Conservation (phyloP, 2,329 filamentous ascomycete genomes). For the Neoarthrinium moseri region DNA sequence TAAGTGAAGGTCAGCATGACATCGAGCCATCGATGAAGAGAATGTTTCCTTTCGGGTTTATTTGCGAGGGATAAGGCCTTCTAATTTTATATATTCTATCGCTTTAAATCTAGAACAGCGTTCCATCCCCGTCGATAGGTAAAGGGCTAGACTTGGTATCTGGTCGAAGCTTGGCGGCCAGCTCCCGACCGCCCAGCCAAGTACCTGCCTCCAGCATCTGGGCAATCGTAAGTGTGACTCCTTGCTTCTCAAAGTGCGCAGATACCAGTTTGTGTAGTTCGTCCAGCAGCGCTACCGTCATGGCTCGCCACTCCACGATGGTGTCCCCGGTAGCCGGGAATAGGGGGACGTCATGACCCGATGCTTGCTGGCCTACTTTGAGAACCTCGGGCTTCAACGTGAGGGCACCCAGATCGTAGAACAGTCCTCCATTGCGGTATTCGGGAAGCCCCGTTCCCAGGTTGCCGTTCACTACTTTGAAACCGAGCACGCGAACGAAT, state of each 20-base stretch:
- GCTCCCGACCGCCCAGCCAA: constrained; percentile 89
- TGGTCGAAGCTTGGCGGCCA: constrained; percentile 75
- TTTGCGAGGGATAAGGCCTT: too few relatives aligned
- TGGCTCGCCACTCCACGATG: constrained; percentile 76
- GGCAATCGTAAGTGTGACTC: constrained; percentile 72
- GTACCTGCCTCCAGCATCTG: constrained; percentile 95
- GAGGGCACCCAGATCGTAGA: constrained; percentile 80
- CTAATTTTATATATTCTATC: too few relatives aligned
- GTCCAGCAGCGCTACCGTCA: constrained; percentile 74
- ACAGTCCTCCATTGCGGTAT: constrained; percentile 87
- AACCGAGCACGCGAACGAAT: constrained; percentile 76
- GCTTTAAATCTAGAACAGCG: constrained; percentile 72
- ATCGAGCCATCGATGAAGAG: too few relatives aligned
- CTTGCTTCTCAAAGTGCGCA: constrained; percentile 57
- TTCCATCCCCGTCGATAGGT: constrained; percentile 78
- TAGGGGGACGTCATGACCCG: constrained; percentile 68
- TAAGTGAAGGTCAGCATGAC: too few relatives aligned
- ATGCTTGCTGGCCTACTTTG: constrained; percentile 62
- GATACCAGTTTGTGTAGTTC: constrained; percentile 70
- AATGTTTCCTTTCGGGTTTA: too few relatives aligned
- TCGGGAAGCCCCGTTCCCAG: constrained; percentile 86
- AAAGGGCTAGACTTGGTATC: constrained; percentile 82
- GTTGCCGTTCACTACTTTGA: constrained; percentile 78
- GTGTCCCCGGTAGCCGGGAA: constrained; percentile 75
- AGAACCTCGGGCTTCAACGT: constrained; percentile 70